Evolutionary conservation across 2,329 filamentous ascomycete species (phyloP).

Genomic region (Penicillium sclerotiorum): DNA sequence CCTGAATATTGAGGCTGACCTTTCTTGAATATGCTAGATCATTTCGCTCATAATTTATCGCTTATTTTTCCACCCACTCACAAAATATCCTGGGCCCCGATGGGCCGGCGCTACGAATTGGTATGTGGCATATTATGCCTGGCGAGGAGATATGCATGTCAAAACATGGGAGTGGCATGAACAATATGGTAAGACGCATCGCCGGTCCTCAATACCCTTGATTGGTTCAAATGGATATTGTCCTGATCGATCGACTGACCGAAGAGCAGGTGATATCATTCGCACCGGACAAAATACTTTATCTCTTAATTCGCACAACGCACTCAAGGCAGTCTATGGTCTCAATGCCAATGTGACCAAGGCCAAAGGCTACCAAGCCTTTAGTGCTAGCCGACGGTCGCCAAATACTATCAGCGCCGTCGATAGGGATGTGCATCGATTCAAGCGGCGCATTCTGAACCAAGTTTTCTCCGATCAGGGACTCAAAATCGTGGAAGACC

Average conservation of each 20-base stretch:
- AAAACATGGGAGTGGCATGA: slow-evolving; percentile 5
- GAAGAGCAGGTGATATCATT: slow-evolving; percentile 8
- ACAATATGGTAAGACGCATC: slow-evolving; percentile 2
- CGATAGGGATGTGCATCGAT: slow-evolving; percentile 8
- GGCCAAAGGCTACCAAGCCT: slow-evolving; percentile 2
- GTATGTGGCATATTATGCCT: slow-evolving; percentile 5
- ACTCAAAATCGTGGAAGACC: slow-evolving; percentile 9
- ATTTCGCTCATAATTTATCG: background rate
- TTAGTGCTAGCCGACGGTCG: slow-evolving; percentile 9
- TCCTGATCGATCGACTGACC: too few relatives aligned
- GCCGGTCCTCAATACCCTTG: background rate
- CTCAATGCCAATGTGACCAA: slow-evolving; percentile 8
- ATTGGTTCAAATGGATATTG: too few relatives aligned
- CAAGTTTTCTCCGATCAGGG: slow-evolving; percentile 9
- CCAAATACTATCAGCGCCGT: slow-evolving; percentile 8
- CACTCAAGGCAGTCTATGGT: slow-evolving; percentile 6
- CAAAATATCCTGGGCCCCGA: slow-evolving; percentile 10
- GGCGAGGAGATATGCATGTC: slow-evolving; percentile 8
- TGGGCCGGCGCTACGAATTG: slow-evolving; percentile 8
- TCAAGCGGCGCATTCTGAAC: slow-evolving; percentile 11
- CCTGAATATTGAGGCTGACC: background rate
- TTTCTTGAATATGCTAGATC: background rate
- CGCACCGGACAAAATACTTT: slow-evolving; percentile 7
- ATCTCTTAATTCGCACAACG: slow-evolving; percentile 4
- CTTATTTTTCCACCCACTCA: slow-evolving; percentile 9